These are phyloP conservation scores for Monilinia aucupariae DNA, from an alignment of 2,329 filamentous ascomycete species.

Conservation along the genomic window DNA sequence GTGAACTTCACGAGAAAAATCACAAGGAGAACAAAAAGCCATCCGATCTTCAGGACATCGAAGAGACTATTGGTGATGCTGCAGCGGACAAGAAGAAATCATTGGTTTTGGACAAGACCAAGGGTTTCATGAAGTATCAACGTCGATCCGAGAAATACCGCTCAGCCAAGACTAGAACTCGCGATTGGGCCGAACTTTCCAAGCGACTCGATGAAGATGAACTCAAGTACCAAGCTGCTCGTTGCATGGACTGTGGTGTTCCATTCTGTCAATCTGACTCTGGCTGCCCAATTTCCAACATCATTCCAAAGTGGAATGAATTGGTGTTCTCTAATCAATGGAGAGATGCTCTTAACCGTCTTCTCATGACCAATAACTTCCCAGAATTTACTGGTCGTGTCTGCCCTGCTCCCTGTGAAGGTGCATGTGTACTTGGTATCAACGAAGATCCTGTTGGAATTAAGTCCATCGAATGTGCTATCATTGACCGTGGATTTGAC, in stretches of 20 bases:
- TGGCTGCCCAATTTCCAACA: slow-evolving; percentile 93
- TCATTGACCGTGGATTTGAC: slow-evolving; percentile 95
- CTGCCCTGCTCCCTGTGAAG: slow-evolving; percentile 93
- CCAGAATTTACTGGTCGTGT: slow-evolving; percentile 97
- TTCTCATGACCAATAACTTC: slow-evolving; percentile 98
- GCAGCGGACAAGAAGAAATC: slow-evolving; percentile 85
- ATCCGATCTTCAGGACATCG: slow-evolving; percentile 68
- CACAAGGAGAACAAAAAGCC: slow-evolving; percentile 62
- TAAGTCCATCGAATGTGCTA: slow-evolving; percentile 97
- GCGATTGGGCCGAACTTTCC: slow-evolving; percentile 91
- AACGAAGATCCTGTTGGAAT: slow-evolving; percentile 96
- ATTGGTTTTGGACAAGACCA: slow-evolving; percentile 93
- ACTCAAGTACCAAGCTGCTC: slow-evolving; percentile 91
- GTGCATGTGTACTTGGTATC: slow-evolving; percentile 91
- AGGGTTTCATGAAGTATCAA: slow-evolving; percentile 95
- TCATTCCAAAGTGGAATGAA: slow-evolving; percentile 97
- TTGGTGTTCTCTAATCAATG: slow-evolving; percentile 71
- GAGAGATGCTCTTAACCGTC: slow-evolving; percentile 83
- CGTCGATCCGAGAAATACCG: slow-evolving; percentile 92
- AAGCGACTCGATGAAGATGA: slow-evolving; percentile 86
- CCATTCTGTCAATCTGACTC: slow-evolving; percentile 97
- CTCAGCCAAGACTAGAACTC: slow-evolving; percentile 72
- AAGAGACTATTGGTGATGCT: slow-evolving; percentile 81
- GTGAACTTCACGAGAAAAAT: slow-evolving; percentile 46
- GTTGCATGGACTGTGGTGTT: slow-evolving; percentile 98